Evolutionary conservation across 1,284 basidiomycete species (phyloP), one percentile per base, ranked within the genome.

Genomic region (Moniliella sp.): DNA sequence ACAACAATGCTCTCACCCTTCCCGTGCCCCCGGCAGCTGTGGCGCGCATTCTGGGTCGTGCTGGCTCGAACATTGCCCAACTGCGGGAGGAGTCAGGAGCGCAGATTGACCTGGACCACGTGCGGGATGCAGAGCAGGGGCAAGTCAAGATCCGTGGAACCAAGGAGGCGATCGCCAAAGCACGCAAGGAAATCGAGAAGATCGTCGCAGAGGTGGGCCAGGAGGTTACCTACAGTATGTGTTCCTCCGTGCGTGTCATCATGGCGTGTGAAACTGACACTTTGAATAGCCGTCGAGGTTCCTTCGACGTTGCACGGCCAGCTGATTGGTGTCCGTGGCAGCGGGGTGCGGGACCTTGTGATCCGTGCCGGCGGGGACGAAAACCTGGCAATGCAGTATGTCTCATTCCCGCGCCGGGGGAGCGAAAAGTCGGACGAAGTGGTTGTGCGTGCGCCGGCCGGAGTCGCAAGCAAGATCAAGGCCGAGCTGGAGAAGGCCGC

Each of bases 11-110:
- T 15, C 31, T 75, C 43, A 73, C 72, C 36, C 82, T 97, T 65
- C 75, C 71, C 4, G 76, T 97, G 10, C 77, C 83, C 4, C 71
- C 70, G 46, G 78, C 78, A 42, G 72, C 81, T 8, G 71, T 99
- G 35, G 73, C 88, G 21, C 78, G 83, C 41, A 81, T 99, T 45
- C 74, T 99, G 44, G 91, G 91, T 37, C 78, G 74, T 55, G 74
- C 73, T 31, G 91, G 91, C 33, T 71, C 72, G 0, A 77, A 69
- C 28, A 84, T 97, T 67, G 91, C 88, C 62, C 78, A 83, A 57
- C 91, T 99, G 66, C 93, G 93, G 67, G 79, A 83, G 50, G 72
- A 75, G 35, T 83, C 81, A 11, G 78, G 72, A 27, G 77, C 84
- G 11, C 75, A 79, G 53, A 82, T 97, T 45, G 91, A 97, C 61